Conservation (phyloP, 176 grass and related monocot genomes). For the Zea mays region DNA sequence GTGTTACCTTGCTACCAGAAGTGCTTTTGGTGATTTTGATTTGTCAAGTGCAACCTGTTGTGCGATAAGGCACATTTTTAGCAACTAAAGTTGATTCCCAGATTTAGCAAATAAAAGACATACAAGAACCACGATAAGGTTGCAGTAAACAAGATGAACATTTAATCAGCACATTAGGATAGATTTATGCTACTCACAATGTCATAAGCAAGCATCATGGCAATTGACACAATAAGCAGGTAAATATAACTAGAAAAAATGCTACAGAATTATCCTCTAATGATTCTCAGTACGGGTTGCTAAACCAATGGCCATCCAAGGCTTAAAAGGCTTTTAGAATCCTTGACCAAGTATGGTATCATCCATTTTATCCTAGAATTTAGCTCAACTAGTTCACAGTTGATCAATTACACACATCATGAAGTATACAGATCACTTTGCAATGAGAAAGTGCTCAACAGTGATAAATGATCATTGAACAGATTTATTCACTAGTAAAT, state of each 20-base stretch:
- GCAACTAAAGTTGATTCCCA: background rate
- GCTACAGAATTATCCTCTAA: background rate
- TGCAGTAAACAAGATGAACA: background rate
- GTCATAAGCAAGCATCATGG: background rate
- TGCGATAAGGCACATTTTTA: background rate
- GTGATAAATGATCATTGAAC: background rate
- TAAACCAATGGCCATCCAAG: background rate
- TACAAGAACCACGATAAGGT: background rate
- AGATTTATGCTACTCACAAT: background rate
- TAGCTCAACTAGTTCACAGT: background rate
- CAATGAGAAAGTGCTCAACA: background rate
- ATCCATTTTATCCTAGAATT: background rate
- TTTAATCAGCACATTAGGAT: background rate
- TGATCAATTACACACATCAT: background rate
- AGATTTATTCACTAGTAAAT: background rate
- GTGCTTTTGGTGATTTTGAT: background rate
- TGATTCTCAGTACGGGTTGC: background rate
- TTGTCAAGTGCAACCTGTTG: background rate
- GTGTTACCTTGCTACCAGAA: background rate
- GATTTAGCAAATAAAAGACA: background rate
- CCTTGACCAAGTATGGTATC: background rate
- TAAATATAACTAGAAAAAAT: background rate
- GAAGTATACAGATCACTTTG: background rate
- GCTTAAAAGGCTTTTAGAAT: background rate
- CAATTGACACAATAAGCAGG: background rate